These are phyloP conservation scores for Sugiyamaella neomexicana DNA, from an alignment of 1,139 yeast genomes.

Conservation along the genomic window DNA sequence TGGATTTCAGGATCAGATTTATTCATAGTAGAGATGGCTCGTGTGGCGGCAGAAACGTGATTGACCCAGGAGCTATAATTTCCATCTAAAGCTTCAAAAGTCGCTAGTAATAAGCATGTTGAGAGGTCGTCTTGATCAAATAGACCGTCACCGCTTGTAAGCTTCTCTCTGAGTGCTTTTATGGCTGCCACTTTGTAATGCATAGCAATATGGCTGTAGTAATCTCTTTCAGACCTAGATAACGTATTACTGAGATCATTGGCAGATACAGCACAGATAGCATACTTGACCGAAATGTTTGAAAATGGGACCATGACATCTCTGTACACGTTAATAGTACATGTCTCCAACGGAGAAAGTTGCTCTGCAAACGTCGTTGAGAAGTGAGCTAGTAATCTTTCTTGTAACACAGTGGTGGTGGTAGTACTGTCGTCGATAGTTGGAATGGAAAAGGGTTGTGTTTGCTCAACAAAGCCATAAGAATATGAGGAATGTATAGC, in stretches of 20 bases:
- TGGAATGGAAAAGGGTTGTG: not conserved
- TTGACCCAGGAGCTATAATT: conserved; percentile 25
- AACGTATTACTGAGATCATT: conserved; percentile 22
- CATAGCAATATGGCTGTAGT: conserved; percentile 21
- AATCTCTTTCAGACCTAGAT: conserved; percentile 3
- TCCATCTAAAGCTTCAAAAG: conserved; percentile 26
- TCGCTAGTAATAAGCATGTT: conserved; percentile 25
- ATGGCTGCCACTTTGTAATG: conserved; percentile 29
- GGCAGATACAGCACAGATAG: conserved; percentile 28
- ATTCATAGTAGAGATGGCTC: conserved; percentile 20
- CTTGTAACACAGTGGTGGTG: not conserved
- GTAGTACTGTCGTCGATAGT: not conserved
- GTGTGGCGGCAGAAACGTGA: conserved; percentile 26
- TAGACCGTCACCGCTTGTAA: conserved; percentile 10
- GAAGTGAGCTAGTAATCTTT: conserved; percentile 23
- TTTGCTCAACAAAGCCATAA: not conserved
- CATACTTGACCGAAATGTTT: conserved; percentile 21
- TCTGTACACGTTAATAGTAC: conserved; percentile 21
- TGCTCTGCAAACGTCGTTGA: conserved; percentile 22
- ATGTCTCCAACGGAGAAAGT: conserved; percentile 22
- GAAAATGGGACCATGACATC: conserved; percentile 21
- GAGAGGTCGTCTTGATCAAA: conserved; percentile 25
- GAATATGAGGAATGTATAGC: conserved; percentile 8
- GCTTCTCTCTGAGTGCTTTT: conserved; percentile 20
- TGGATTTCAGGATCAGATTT: conserved; percentile 14